phyloP scores from a whole-genome alignment of 495 filamentous ascomycete species.

The Podospora didyma region DNA sequence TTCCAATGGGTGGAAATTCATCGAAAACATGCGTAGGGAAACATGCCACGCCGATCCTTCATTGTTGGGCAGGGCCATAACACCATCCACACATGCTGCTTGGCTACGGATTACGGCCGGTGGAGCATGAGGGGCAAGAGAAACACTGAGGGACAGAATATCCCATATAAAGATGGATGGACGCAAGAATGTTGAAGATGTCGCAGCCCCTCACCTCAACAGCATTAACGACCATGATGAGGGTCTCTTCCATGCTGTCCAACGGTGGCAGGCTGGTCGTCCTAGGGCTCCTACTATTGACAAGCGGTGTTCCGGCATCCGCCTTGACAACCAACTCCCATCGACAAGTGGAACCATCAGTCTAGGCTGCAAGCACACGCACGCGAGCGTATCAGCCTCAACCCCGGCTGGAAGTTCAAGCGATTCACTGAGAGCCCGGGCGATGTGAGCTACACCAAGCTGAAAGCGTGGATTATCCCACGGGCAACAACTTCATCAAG shows the following conservation, averaged over 20 bases:
- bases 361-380: neutral
- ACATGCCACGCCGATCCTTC: too few relatives aligned
- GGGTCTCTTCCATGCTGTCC: slow-evolving; percentile 34
- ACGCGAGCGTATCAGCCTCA: slow-evolving; percentile 17
- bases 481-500: slow-evolving; percentile 19
- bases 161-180: too few relatives aligned
- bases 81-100: too few relatives aligned
- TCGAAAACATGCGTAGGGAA: too few relatives aligned
- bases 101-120: too few relatives aligned
- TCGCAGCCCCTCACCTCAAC: too few relatives aligned
- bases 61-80: too few relatives aligned
- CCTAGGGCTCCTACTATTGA: neutral
- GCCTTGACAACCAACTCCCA: neutral
- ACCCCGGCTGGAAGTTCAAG: slow-evolving; percentile 23
- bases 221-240: neutral
- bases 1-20: too few relatives aligned
- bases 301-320: neutral
- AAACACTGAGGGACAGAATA: too few relatives aligned
- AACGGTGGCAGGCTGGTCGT: neutral
- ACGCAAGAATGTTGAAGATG: too few relatives aligned
- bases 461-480: slow-evolving; percentile 22
- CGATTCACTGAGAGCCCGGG: slow-evolving; percentile 21
- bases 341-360: neutral
- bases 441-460: slow-evolving; percentile 15
- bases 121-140: too few relatives aligned